phyloP scores from a whole-genome alignment of 768 basidiomycete species.

The Termitomyces sp. region DNA sequence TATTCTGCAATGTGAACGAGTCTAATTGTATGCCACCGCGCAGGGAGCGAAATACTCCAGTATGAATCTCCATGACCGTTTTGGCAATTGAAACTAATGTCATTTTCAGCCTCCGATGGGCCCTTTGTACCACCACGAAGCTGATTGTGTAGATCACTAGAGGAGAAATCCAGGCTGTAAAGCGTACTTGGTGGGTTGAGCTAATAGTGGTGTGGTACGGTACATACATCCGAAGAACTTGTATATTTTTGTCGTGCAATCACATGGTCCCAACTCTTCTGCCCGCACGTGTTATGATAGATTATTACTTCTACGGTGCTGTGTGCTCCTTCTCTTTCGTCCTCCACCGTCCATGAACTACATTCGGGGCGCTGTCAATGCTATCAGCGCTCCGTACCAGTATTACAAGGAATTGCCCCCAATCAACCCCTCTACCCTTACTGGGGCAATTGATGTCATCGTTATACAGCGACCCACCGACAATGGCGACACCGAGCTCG shows the following conservation, averaged over 20 bases:
- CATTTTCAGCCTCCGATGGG: conserved; percentile 53
- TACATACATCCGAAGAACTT: background rate
- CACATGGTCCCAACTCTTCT: conserved; percentile 15
- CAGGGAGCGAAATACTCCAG: conserved; percentile 82
- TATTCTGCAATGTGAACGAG: conserved; percentile 2
- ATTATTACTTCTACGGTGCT: background rate
- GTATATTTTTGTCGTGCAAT: conserved; percentile 7
- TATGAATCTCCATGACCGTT: conserved; percentile 33
- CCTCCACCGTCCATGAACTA: conserved; percentile 66
- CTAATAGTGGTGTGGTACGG: background rate
- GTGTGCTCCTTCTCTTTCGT: conserved; percentile 11
- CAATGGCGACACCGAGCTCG: conserved; percentile 64
- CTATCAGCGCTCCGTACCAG: conserved; percentile 83
- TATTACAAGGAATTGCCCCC: conserved; percentile 84
- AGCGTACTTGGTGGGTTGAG: conserved; percentile 3
- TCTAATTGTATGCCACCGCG: conserved; percentile 14
- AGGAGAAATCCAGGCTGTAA: conserved; percentile 1
- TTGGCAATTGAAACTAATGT: conserved; percentile 13
- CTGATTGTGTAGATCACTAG: conserved; percentile 31
- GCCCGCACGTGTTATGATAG: conserved; percentile 13
- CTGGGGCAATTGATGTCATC: conserved; percentile 98
- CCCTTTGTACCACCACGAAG: conserved; percentile 63
- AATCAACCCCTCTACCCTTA: conserved; percentile 94
- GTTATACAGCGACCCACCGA: conserved; percentile 78
- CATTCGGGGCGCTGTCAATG: conserved; percentile 79